A percentile compares a stretch with the other conserved stretches of the same genome.
These are phyloP conservation scores for Akanthomyces lecanii DNA, from an alignment of 2,329 filamentous ascomycete genomes.

Conservation along the genomic window DNA sequence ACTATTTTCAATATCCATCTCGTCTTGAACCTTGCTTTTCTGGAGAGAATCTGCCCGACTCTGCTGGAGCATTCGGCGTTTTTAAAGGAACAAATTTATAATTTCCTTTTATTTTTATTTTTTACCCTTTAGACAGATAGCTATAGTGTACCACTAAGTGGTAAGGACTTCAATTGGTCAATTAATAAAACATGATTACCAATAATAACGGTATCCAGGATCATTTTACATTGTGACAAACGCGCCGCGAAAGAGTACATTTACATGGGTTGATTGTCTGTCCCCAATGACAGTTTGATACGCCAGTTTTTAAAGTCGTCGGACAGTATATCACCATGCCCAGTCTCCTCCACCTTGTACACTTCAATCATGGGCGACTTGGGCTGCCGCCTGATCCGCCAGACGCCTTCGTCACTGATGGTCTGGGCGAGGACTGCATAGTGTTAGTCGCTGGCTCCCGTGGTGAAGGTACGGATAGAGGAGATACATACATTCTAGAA, in stretches of 20 bases:
- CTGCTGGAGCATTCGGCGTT: conserved; percentile 9
- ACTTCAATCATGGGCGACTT: conserved; percentile 66
- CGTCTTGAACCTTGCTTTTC: background rate
- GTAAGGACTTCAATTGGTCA: conserved; percentile 11
- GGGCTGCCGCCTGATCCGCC: conserved; percentile 68
- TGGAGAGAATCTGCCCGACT: conserved; percentile 1
- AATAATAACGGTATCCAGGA: background rate
- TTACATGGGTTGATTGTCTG: background rate
- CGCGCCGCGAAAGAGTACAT: background rate
- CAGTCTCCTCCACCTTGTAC: conserved; percentile 66
- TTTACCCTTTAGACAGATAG: conserved; percentile 19
- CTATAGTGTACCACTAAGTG: conserved; percentile 21
- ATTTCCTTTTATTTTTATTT: conserved; percentile 5
- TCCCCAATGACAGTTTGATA: conserved; percentile 46
- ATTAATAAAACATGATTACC: background rate
- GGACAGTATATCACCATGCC: conserved; percentile 72
- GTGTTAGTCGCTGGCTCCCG: conserved; percentile 19
- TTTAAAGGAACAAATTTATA: background rate
- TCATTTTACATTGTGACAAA: background rate
- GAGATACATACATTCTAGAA: conserved; percentile 65
- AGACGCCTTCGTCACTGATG: conserved; percentile 70
- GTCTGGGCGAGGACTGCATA: conserved; percentile 56
- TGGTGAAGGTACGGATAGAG: no score
- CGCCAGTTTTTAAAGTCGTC: conserved; percentile 74
- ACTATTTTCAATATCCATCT: background rate